Base-by-base conservation (phyloP, 345 rosid species). In the Triadica sebifera region DNA sequence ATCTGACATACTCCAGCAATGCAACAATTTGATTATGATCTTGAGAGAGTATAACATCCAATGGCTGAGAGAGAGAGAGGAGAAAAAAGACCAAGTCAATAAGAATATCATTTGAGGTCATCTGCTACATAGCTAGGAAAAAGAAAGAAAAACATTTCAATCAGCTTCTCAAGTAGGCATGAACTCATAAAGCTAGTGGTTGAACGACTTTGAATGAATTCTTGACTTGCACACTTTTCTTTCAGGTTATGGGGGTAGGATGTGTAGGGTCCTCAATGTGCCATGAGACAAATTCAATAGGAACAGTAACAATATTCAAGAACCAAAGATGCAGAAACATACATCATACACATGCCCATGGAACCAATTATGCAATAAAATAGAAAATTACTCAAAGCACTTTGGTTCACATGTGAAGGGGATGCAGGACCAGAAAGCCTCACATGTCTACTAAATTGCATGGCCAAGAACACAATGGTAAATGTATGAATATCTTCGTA, bases 1-100 rank as follows among this genome's bases (percentile, higher is more conserved):
- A 92, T 92, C 97, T 90, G 76, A 92, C 90, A 78, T 89, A 92
- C 89, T 91, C 98, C 93, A 94, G 65, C 80, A 94, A 74, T 29
- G 88, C 84, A 71, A 89, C 84, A 79, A 89, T 85, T 84, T 92
- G 98, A 79, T 86, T 86, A 85, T 88, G 93, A 84, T 92, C 97
- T 84, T 94, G 98, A 45, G 92, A 89, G 61, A 94, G 95, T 78
- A 94, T 89, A 75, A 91, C 79, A 82, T 94, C 98, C 88, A 94
- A 75, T 71, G 97, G 97, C 98, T 94, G 88, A 71, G 22, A 7
- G 57, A 25, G 2, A 65, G 34, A 65, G 53, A 13, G 12, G 51
- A n/a, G 52, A 5, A 39, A 63, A 71, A 84, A 39, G 34, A 60
- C 63, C 79, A 53, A 73, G 62, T 61, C 67, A 62, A 51, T 45